Evolutionary conservation across 345 rosid genomes (phyloP).

Genomic region (Gossypium thurberi): DNA sequence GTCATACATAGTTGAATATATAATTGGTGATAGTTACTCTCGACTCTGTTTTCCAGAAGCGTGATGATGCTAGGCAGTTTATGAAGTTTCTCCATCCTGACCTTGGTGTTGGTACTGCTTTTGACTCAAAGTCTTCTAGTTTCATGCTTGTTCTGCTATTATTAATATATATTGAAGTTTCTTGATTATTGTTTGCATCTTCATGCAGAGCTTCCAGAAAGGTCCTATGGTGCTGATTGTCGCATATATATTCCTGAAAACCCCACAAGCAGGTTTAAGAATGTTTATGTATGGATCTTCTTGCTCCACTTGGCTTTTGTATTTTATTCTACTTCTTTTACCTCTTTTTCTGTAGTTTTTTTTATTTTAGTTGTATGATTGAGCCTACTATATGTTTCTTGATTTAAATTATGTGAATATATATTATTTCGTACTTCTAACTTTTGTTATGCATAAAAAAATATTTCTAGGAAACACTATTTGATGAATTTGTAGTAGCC

Average conservation of each 20-base stretch:
- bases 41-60: constrained; percentile 46
- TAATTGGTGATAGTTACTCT: constrained; percentile 23
- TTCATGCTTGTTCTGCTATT: background rate
- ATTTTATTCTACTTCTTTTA: constrained; percentile 6
- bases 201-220: constrained; percentile 90
- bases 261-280: constrained; percentile 96
- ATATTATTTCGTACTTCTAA: constrained; percentile 6
- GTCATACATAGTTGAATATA: background rate
- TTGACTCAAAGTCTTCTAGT: background rate
- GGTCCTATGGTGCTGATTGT: constrained; percentile 96
- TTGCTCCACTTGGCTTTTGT: constrained; percentile 27
- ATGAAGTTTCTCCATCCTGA: constrained; percentile 99
- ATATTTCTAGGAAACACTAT: constrained; percentile 60
- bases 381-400: background rate
- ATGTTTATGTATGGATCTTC: constrained; percentile 95
- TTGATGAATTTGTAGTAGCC: constrained; percentile 94
- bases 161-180: constrained; percentile 1
- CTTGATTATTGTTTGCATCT: background rate
- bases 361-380: background rate
- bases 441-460: constrained; percentile 10
- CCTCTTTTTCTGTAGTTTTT: background rate
- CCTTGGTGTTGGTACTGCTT: constrained; percentile 83
- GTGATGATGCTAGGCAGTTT: constrained; percentile 94
- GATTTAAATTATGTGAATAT: background rate
- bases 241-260: constrained; percentile 81